Percentiles rank a stretch among this genome's conserved stretches.
These are phyloP conservation scores for Dovyalis caffra DNA, from an alignment of 345 rosid species.

Conservation along the genomic window DNA sequence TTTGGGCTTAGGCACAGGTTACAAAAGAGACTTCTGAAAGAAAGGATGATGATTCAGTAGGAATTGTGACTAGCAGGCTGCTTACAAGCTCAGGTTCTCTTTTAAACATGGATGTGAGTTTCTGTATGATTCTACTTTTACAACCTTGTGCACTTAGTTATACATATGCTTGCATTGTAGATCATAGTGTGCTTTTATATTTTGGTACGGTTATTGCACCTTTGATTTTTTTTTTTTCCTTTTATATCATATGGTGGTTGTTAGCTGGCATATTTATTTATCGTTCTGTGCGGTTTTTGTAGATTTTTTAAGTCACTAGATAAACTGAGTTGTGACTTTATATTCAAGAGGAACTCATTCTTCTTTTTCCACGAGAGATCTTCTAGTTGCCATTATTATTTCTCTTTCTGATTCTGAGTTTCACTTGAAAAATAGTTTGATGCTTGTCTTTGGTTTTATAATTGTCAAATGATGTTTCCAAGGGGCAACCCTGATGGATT, in stretches of 20 bases:
- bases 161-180: not conserved
- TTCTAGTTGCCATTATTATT: not conserved
- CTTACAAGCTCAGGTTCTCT: conserved; percentile 35
- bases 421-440: not conserved
- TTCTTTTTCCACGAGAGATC: not conserved
- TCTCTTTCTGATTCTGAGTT: not conserved
- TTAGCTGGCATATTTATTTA: too few species aligned
- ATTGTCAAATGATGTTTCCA: not conserved
- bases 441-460: not conserved
- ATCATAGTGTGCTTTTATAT: not conserved
- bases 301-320: too few species aligned
- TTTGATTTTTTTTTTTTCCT: not conserved
- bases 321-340: not conserved
- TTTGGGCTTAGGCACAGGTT: conserved; percentile 37
- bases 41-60: conserved; percentile 27
- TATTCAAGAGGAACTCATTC: not conserved
- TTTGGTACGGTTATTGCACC: not conserved
- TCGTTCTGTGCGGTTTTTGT: too few species aligned
- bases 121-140: not conserved
- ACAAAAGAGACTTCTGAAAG: conserved; percentile 17
- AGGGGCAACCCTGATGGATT: too few species aligned
- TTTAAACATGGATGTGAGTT: conserved; percentile 44
- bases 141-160: not conserved
- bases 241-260: not conserved
- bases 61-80: conserved; percentile 27